These are phyloP conservation scores for Solanum dulcamara DNA, from an alignment of 257 asterid species.

Conservation along the genomic window DNA sequence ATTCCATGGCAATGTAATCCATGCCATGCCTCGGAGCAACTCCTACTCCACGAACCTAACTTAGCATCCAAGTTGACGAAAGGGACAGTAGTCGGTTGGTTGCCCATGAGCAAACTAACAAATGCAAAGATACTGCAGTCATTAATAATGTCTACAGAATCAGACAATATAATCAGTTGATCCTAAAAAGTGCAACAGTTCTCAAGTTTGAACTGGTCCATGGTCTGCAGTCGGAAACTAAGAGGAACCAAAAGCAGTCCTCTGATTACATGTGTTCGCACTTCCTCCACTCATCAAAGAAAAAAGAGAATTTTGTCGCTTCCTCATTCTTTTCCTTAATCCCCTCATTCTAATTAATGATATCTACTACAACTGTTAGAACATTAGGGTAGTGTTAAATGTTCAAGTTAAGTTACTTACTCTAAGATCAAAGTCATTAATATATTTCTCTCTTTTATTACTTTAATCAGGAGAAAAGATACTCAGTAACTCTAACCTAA, in stretches of 20 bases:
- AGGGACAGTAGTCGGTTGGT: slow-evolving; percentile 14
- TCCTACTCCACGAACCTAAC: slow-evolving; percentile 14
- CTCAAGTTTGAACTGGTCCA: too few species aligned
- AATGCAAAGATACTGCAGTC: not conserved
- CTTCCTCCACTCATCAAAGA: not conserved
- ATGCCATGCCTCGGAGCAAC: slow-evolving; percentile 45
- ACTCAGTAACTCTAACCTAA: not conserved
- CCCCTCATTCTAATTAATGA: not conserved
- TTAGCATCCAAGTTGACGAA: slow-evolving; percentile 1
- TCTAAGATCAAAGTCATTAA: not conserved
- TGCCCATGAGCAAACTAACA: slow-evolving; percentile 53
- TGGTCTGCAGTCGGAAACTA: too few species aligned
- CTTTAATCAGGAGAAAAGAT: not conserved
- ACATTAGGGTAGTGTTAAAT: not conserved
- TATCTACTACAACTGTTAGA: not conserved
- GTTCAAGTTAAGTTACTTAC: not conserved
- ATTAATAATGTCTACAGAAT: too few species aligned
- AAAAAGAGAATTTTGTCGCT: not conserved
- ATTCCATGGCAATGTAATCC: slow-evolving; percentile 44
- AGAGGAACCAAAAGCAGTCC: too few species aligned
- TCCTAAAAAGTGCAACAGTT: too few species aligned
- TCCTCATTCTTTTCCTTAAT: not conserved
- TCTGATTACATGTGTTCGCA: too few species aligned
- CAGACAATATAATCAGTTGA: too few species aligned
- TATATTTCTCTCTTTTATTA: not conserved